Base-by-base conservation (phyloP, 768 basidiomycete species). In the Saitozyma podzolica region DNA sequence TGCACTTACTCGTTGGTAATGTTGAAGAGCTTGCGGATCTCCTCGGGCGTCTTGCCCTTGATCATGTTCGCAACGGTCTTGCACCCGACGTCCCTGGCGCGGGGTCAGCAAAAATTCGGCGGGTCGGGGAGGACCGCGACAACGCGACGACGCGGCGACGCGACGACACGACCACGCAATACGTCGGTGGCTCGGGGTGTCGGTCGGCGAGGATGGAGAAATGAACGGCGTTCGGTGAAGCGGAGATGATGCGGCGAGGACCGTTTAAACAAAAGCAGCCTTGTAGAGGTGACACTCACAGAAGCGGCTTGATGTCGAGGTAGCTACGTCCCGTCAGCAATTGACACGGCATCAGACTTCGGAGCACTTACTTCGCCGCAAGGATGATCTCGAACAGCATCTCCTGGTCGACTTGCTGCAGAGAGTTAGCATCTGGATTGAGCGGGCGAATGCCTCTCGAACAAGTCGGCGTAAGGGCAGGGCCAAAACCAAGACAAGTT, bases 361-460 rank as follows among this genome's bases (percentile, higher is more conserved):
- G 11, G 1, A 14, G 13, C 14, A 39, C 64, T 66, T 40, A 66
- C 64, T 99, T 99, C 67, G 96, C 96, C 9, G 96, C 96, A 59
- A 98, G 88, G 80, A 98, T 99, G 80, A 98, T 99, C 83, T 99
- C 96, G 70, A 98, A 98, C 7, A 99, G 85, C 95, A 98, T 98
- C 82, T 98, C 96, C 82, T 98, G 96, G 84, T 98, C 96, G 63
- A 98, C 96, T 50, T 80, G 48, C 51, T 60, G 40, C 20, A 3
- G 6, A 17, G 29, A 3, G n/a, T 43, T 50, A 63, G 58, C 42
- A 49, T 17, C n/a, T n/a, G 29, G 5, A 29, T 29, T 5, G 29
- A 29, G 29, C 29, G 29, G 29, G 29, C 2, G 5, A 5, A 29
- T 29, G 29, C 5, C 29, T 29, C 29, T 29, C 5, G 29, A 29